Base-by-base conservation (phyloP, 2,329 filamentous ascomycete species). In the Sporothrix curviconia region DNA sequence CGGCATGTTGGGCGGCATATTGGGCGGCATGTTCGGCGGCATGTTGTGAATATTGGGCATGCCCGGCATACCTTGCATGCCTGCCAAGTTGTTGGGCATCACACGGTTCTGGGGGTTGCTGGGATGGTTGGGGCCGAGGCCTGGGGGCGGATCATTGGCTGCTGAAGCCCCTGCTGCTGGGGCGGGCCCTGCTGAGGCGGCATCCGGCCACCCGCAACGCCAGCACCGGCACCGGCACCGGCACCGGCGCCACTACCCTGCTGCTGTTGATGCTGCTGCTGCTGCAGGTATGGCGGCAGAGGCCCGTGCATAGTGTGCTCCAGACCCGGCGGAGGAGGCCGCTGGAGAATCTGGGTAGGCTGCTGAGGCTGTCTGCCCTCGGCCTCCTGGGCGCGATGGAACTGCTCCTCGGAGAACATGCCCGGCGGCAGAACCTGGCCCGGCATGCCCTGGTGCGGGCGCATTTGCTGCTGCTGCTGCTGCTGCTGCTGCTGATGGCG, bases 281-380 rank as follows among this genome's bases (percentile, higher is more conserved):
- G 46, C 40, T 72, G 74, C 72, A 82, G 76, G 74, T 79, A 83
- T 58, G 71, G 77, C 17, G 71, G 77, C 22, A 77, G 80, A 2
- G 57, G 57, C 14, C 60, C 59, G 17, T 78, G 79, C 71, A 85
- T 79, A 64, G 81, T 79, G 46, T 84, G 70, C 17, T 76, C 82
- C 40, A 86, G 70, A 7, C 83, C 83, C 2, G 81, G 81, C 17
- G 78, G 79, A 1, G 77, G 79, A n/a, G 81, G 82, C 6, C 83
- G 80, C 68, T 86, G 83, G 22, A 86, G 69, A 55, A 86, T 86
- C 66, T 86, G 83, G 4, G 82, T 84, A 4, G 81, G 82, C 62
- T 82, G 80, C 58, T 76, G 76, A 25, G 73, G 74, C 37, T 75
- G 74, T 58, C 68, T 64, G 39, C 51, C 63, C 42, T 82, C 79